Evolutionary conservation across 108 stramenopile genomes (phyloP), one percentile per base, ranked within the genome.

Genomic region (Skeletonema menzelii): DNA sequence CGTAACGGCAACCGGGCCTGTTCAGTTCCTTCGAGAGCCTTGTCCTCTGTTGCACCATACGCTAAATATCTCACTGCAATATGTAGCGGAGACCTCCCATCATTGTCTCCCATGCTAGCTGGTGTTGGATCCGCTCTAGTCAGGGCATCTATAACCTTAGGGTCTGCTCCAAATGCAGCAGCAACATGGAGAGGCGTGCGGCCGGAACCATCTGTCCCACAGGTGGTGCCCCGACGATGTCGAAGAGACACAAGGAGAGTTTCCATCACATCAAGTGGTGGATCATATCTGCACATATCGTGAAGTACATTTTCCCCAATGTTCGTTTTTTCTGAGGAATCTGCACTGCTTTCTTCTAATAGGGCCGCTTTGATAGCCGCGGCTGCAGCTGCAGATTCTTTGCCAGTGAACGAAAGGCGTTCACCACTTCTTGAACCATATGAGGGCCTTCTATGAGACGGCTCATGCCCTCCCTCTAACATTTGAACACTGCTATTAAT

Each of bases 131-230:
- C 71, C 1, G 65, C 70, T 13, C 60, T 56, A 8, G 56, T 59
- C 47, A 79, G 38, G 20, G 78, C 78, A 20, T 72, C 71, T 42
- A 79, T 67, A n/a, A 72, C 66, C 1, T 12, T 22, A 1, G 53
- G 31, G 17, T 20, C 15, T 10, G 78, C 78, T 2, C 78, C 78
- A 40, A 17, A 79, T 7, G 66, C 70, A n/a, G 65, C 65, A n/a
- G 78, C 78, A 42, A 79, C 71, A 46, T 79, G 78, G n/a, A 79
- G 46, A 7, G 78, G 78, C 7, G 71, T 79, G n/a, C 66, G 47
- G 0, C 78, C 71, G 22, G 32, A 1, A 5, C 61, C 47, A 46
- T 79, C 78, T 5, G 31, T 71, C 20, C 65, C 66, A 55, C 35
- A 65, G 10, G 71, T 79, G 66, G 31, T 42, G 10, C 65, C 70